These are phyloP conservation scores for Sugiyamaella grinbergsii DNA, from an alignment of 1,139 yeast genomes.

Conservation along the genomic window DNA sequence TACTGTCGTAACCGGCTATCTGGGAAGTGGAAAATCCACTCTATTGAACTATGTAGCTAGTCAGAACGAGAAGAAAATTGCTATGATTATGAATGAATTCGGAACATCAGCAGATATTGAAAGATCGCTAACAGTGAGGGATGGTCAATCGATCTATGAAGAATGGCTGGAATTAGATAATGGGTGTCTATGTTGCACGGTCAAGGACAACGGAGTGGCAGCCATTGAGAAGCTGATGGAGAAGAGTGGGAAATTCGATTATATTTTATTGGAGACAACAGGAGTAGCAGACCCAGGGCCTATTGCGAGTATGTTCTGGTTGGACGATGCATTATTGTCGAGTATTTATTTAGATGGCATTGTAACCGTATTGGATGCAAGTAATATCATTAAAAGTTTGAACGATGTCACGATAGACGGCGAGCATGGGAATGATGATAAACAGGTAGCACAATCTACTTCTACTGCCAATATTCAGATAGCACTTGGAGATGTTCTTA, in stretches of 20 bases:
- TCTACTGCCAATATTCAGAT: constrained; percentile 90
- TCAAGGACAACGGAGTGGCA: constrained; percentile 88
- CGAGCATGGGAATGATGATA: constrained; percentile 53
- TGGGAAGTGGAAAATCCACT: constrained; percentile 95
- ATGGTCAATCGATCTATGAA: constrained; percentile 56
- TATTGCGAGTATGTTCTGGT: constrained; percentile 95
- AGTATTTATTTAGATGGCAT: constrained; percentile 91
- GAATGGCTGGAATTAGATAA: constrained; percentile 97
- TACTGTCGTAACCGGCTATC: constrained; percentile 89
- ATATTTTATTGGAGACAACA: constrained; percentile 87
- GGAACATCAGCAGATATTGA: constrained; percentile 71
- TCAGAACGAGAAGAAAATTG: constrained; percentile 69
- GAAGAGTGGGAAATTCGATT: constrained; percentile 74
- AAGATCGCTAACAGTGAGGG: constrained; percentile 76
- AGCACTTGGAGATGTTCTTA: constrained; percentile 81
- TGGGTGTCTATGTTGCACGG: constrained; percentile 96
- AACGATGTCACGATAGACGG: constrained; percentile 65
- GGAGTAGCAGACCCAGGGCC: constrained; percentile 99
- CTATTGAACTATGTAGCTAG: constrained; percentile 72
- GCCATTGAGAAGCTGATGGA: constrained; percentile 90
- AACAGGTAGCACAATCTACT: constrained; percentile 46
- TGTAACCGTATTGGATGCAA: constrained; percentile 84
- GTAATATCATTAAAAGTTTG: constrained; percentile 64
- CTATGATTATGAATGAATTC: constrained; percentile 77
- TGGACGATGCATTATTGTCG: constrained; percentile 83